These are phyloP conservation scores for Psilocybe tampanensis DNA, from an alignment of 768 basidiomycete genomes.

Conservation along the genomic window DNA sequence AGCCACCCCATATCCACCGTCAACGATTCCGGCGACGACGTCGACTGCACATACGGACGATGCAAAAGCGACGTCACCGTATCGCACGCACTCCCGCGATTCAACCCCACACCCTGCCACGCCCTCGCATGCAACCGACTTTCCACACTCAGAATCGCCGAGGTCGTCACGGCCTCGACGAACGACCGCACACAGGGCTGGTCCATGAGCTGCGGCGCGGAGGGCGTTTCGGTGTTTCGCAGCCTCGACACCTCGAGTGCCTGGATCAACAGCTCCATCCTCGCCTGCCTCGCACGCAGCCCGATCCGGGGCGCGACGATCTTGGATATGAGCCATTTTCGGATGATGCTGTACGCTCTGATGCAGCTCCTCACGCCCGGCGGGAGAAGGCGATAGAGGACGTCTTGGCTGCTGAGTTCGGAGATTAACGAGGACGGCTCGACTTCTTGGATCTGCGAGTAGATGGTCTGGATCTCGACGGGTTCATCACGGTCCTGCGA, in stretches of 20 bases:
- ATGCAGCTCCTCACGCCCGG: conserved; percentile 77
- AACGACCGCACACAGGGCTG: conserved; percentile 76
- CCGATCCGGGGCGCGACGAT: conserved; percentile 68
- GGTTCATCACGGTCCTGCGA: conserved; percentile 51
- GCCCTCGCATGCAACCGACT: conserved; percentile 78
- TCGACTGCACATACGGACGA: conserved; percentile 46
- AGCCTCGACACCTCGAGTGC: conserved; percentile 76
- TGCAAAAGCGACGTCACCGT: conserved; percentile 58
- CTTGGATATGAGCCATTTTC: conserved; percentile 78
- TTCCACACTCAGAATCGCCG: conserved; percentile 79
- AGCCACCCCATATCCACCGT: conserved; percentile 84
- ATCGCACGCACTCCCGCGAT: conserved; percentile 64
- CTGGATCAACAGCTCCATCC: conserved; percentile 73
- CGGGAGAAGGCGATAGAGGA: conserved; percentile 73
- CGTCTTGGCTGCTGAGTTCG: conserved; percentile 66
- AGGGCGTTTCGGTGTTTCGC: conserved; percentile 50
- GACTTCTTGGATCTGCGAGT: conserved; percentile 71
- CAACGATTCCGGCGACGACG: conserved; percentile 51
- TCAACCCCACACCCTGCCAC: conserved; percentile 73
- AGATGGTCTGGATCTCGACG: conserved; percentile 80
- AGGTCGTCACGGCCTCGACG: conserved; percentile 73
- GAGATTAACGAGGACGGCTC: conserved; percentile 74
- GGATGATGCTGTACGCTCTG: conserved; percentile 73
- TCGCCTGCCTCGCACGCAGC: conserved; percentile 60
- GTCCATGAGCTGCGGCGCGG: conserved; percentile 44